A percentile compares a stretch with the other conserved stretches of the same genome.
These are phyloP conservation scores for Corymbia citriodora DNA, from an alignment of 441 rosid genomes.

Conservation along the genomic window DNA sequence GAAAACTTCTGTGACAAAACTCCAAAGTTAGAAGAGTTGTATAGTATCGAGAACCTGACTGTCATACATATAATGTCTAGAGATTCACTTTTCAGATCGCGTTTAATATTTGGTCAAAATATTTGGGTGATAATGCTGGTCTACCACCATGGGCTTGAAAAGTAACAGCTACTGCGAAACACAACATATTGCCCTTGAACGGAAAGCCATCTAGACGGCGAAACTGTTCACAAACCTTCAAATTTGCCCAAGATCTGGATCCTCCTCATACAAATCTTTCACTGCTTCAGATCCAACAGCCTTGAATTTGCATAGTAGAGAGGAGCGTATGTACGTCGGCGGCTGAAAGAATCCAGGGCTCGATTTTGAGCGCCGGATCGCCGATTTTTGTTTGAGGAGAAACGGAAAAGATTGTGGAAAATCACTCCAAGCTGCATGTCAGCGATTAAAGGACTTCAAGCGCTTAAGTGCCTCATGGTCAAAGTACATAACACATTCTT, in stretches of 20 bases:
- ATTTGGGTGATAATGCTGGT: too few species aligned
- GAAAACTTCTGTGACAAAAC: rapidly evolving
- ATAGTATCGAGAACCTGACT: too few species aligned
- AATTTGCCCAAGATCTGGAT: not conserved
- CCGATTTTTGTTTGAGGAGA: not conserved
- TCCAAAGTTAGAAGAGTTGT: too few species aligned
- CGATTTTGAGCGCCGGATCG: rapidly evolving
- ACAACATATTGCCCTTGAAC: too few species aligned
- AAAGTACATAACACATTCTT: rapidly evolving
- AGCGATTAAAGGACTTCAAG: not conserved
- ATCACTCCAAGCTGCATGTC: not conserved
- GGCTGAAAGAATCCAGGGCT: not conserved
- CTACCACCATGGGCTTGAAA: too few species aligned
- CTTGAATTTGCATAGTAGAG: too few species aligned
- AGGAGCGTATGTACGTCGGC: rapidly evolving
- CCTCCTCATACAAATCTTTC: too few species aligned
- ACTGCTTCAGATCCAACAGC: too few species aligned
- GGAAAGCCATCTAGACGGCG: not conserved
- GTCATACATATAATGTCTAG: not conserved
- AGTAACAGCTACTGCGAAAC: not conserved
- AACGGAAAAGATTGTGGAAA: too few species aligned
- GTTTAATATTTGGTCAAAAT: too few species aligned
- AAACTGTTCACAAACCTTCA: not conserved
- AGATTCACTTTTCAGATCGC: too few species aligned
- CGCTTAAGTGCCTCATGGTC: not conserved